A percentile compares a stretch with the other conserved stretches of the same genome.
Conservation (phyloP, 2,329 filamentous ascomycete species). For the Furcasterigmium sp. region DNA sequence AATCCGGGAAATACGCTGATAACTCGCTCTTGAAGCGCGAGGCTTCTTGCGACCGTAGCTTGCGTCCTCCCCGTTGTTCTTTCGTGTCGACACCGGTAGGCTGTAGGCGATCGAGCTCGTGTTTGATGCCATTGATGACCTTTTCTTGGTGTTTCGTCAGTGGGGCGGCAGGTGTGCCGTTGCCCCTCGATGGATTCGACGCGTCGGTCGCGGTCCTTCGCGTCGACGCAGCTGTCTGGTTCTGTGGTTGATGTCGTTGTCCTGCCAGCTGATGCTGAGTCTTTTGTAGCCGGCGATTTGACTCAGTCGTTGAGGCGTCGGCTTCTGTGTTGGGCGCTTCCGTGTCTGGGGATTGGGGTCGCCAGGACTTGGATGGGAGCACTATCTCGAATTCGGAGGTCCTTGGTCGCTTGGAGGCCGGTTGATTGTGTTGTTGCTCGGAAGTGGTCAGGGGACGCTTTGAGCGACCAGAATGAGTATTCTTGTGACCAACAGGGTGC, state of each 20-base stretch:
- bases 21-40: slow-evolving; percentile 87
- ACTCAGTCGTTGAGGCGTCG: slow-evolving; percentile 6
- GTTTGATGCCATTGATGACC: slow-evolving; percentile 55
- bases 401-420: slow-evolving; percentile 43
- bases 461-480: slow-evolving; percentile 30
- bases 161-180: slow-evolving; percentile 13
- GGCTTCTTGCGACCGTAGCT: slow-evolving; percentile 80
- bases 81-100: slow-evolving; percentile 35
- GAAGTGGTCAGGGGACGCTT: slow-evolving; percentile 43
- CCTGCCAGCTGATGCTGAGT: slow-evolving; percentile 6
- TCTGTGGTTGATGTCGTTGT: slow-evolving; percentile 9
- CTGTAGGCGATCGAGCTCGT: slow-evolving; percentile 54
- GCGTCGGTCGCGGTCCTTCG: slow-evolving; percentile 3
- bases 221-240: slow-evolving; percentile 3
- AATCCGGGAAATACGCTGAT: slow-evolving; percentile 85
- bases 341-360: slow-evolving; percentile 15
- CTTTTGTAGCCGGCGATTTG: slow-evolving; percentile 2
- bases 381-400: slow-evolving; percentile 48
- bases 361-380: slow-evolving; percentile 12
- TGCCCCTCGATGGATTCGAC: slow-evolving; percentile 13
- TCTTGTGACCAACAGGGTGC: slow-evolving; percentile 20
- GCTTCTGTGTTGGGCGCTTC: slow-evolving; percentile 4
- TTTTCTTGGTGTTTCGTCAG: slow-evolving; percentile 51
- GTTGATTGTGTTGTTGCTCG: slow-evolving; percentile 37
- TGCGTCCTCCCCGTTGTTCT: slow-evolving; percentile 62